Percentiles rank a stretch among this genome's conserved stretches.
Evolutionary conservation across 2,329 filamentous ascomycete species (phyloP).

Genomic region (Hortaea sp.): DNA sequence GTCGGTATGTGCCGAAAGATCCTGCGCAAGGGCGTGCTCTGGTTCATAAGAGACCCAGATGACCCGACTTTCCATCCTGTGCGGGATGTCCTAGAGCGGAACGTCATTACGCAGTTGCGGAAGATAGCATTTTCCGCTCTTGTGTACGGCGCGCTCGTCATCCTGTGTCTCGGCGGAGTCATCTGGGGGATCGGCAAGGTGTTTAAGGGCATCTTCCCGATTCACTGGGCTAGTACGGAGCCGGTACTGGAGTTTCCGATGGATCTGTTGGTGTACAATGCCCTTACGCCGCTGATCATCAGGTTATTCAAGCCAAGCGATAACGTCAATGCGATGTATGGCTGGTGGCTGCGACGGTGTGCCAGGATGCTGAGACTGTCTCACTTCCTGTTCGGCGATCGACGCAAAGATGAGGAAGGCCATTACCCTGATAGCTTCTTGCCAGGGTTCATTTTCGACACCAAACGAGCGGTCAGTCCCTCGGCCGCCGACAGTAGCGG

Average conservation of each 20-base stretch:
- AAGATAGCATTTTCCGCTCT: constrained; percentile 95
- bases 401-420: constrained; percentile 72
- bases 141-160: constrained; percentile 86
- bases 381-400: constrained; percentile 86
- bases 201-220: constrained; percentile 65
- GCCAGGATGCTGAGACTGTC: constrained; percentile 71
- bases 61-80: constrained; percentile 98
- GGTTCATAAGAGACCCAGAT: constrained; percentile 96
- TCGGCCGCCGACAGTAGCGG: background rate
- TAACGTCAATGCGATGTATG: constrained; percentile 73
- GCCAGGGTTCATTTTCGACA: constrained; percentile 16
- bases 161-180: constrained; percentile 86
- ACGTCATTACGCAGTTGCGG: constrained; percentile 79
- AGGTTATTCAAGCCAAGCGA: constrained; percentile 78
- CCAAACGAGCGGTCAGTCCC: background rate
- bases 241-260: constrained; percentile 90
- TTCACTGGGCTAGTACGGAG: constrained; percentile 88
- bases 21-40: constrained; percentile 86
- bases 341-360: constrained; percentile 91
- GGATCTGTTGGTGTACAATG: constrained; percentile 93
- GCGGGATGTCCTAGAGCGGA: constrained; percentile 88
- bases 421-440: constrained; percentile 25
- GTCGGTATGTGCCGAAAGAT: constrained; percentile 99
- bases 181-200: constrained; percentile 76
- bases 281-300: constrained; percentile 80